Evolutionary conservation across 352 stramenopile genomes (phyloP), one percentile per base, ranked within the genome.

Genomic region (Elongisporangium senticosum): DNA sequence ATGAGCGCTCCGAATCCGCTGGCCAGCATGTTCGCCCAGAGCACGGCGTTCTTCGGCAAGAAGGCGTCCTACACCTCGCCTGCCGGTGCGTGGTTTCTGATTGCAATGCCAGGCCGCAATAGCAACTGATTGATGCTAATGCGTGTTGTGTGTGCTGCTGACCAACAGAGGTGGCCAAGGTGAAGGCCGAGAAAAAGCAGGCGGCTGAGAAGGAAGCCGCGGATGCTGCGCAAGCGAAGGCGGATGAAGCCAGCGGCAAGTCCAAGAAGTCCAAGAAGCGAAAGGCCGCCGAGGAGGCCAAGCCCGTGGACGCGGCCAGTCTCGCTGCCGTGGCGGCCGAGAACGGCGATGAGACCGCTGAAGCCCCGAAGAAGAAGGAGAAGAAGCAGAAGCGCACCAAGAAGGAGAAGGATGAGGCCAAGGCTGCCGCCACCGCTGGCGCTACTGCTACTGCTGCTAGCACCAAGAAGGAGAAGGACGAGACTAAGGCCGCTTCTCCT

Each of bases 41-140:
- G 81, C 58, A 69, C 72, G 21, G 69, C 70, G 50, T 76, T 89
- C 53, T 82, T 82, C 39, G 68, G 71, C 62, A 90, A 90, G 70
- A 90, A 87, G 61, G 47, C 53, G 59, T 72, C 75, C 53, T 89
- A 90, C 61, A 66, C 57, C 14, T 33, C 56, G 8, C 10, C 33
- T 43, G 33, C 33, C 10, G 33, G 33, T 43, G 11, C 33, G 33
- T 43, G 13, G 33, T 10, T 17, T 2, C 28, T 39, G 28, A 2
- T 7, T 37, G 26, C 26, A 37, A 13, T 37, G 26, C 26, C 6
- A 37, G 26, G 26, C 26, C 8, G 26, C 26, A 11, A 37, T 7
- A n/a, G 26, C 26, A 7, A 37, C 5, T 37, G 3, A 11, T 37
- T 7, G 8, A 43, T 43, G 33, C 33, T 43, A 4, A 43, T 43